Evolutionary conservation across 2,329 filamentous ascomycete species (phyloP).

Genomic region (Pyrenophora tritici-repentis): DNA sequence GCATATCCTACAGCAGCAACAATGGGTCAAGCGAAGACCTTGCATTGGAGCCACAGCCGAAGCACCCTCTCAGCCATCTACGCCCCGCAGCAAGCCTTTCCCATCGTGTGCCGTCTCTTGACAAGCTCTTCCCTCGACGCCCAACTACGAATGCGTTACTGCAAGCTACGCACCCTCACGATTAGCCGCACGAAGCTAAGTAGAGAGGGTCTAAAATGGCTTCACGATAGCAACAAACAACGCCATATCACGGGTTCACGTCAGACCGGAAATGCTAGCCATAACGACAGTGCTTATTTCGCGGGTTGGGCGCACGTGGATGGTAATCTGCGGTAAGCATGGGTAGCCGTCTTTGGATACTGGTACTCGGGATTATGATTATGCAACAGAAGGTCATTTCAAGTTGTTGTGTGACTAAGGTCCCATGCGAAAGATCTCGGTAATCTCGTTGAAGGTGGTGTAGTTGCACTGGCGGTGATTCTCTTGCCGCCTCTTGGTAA

Average conservation of each 20-base stretch:
- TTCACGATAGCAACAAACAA: conserved; percentile 4
- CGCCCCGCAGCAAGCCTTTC: conserved; percentile 9
- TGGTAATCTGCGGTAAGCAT: conserved; percentile 36
- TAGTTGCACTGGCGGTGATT: conserved; percentile 1
- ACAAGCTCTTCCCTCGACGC: conserved; percentile 3
- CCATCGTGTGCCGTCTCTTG: conserved; percentile 10
- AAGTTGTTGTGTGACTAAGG: conserved; percentile 2
- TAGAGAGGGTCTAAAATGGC: background rate
- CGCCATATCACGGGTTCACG: conserved; percentile 16
- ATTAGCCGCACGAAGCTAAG: conserved; percentile 24
- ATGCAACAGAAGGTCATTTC: conserved; percentile 1
- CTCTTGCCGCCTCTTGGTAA: background rate
- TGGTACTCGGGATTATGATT: conserved; percentile 20
- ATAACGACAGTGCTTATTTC: conserved; percentile 11
- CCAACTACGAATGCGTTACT: background rate
- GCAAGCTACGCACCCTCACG: conserved; percentile 5
- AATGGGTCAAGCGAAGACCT: background rate
- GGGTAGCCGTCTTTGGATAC: conserved; percentile 18
- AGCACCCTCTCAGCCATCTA: conserved; percentile 7
- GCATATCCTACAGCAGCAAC: conserved; percentile 4
- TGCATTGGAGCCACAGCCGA: conserved; percentile 8
- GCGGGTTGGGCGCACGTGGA: conserved; percentile 25
- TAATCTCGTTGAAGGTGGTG: conserved; percentile 1
- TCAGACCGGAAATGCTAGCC: conserved; percentile 22
- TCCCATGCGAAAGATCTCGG: background rate